Conservation (phyloP, 345 rosid species). For the Combretum micranthum region DNA sequence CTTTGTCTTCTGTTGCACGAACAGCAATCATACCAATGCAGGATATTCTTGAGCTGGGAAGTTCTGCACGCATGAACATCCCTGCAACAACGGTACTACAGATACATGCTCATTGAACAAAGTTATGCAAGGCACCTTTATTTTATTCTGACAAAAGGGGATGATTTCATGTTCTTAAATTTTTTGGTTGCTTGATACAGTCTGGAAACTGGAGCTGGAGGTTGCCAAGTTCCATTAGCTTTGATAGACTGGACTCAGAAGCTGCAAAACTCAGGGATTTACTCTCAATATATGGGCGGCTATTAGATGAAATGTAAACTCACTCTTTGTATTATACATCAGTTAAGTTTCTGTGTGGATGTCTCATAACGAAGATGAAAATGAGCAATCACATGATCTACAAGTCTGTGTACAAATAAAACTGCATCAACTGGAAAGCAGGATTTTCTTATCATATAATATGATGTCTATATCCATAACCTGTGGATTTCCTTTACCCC, state of each 20-base stretch:
- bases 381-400: too few relatives aligned
- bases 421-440: too few relatives aligned
- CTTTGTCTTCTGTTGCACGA: slow-evolving; percentile 61
- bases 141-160: background rate
- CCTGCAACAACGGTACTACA: slow-evolving; percentile 74
- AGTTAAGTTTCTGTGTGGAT: background rate
- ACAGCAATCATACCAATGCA: slow-evolving; percentile 83
- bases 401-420: too few relatives aligned
- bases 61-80: slow-evolving; percentile 80
- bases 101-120: background rate
- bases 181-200: slow-evolving; percentile 23
- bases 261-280: slow-evolving; percentile 42
- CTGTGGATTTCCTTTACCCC: too few relatives aligned
- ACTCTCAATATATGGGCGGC: slow-evolving; percentile 57
- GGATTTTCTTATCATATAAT: too few relatives aligned
- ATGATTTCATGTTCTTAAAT: background rate
- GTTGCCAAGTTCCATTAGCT: slow-evolving; percentile 56
- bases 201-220: slow-evolving; percentile 94
- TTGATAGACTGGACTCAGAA: slow-evolving; percentile 51
- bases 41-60: slow-evolving; percentile 79
- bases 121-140: background rate
- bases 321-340: background rate
- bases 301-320: slow-evolving; percentile 9
- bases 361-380: too few relatives aligned
- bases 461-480: too few relatives aligned